A percentile compares a stretch with the other conserved stretches of the same genome.
These are phyloP conservation scores for Pleurotus giganteus DNA, from an alignment of 768 basidiomycete genomes.

Conservation along the genomic window DNA sequence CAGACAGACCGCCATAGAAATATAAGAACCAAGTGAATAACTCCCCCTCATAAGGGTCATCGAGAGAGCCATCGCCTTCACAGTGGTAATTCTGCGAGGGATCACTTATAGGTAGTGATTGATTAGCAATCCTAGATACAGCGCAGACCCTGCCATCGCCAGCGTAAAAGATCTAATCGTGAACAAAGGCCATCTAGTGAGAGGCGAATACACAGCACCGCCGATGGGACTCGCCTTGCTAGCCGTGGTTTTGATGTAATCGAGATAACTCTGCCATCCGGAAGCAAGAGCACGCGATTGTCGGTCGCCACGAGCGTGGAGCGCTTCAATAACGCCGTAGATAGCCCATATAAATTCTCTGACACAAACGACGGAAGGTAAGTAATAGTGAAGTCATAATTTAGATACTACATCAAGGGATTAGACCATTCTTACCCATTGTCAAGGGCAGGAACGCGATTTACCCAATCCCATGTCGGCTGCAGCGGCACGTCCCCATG, in stretches of 20 bases:
- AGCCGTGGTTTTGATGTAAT: constrained; percentile 19
- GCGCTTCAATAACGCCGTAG: constrained; percentile 19
- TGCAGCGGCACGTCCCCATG: constrained; percentile 14
- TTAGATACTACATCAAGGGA: not conserved
- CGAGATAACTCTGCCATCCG: constrained; percentile 18
- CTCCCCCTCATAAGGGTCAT: constrained; percentile 24
- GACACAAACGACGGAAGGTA: not conserved
- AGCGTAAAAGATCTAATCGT: constrained; percentile 20
- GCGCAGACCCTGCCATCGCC: constrained; percentile 21
- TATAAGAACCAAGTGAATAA: constrained; percentile 21
- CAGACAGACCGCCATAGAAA: constrained; percentile 16
- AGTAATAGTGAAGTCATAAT: too few species aligned
- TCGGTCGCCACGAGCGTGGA: constrained; percentile 12
- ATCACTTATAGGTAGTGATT: constrained; percentile 18
- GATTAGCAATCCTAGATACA: constrained; percentile 18
- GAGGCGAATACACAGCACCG: not conserved
- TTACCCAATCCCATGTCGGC: constrained; percentile 23
- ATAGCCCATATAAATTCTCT: constrained; percentile 23
- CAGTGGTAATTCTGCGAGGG: constrained; percentile 21
- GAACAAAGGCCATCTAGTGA: not conserved
- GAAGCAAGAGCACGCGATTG: constrained; percentile 14
- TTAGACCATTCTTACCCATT: constrained; percentile 12
- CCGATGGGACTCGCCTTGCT: constrained; percentile 5
- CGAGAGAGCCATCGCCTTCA: constrained; percentile 19
- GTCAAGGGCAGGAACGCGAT: constrained; percentile 22